Conservation (phyloP, 805 yeast species). For the Danielia oregonensis region DNA sequence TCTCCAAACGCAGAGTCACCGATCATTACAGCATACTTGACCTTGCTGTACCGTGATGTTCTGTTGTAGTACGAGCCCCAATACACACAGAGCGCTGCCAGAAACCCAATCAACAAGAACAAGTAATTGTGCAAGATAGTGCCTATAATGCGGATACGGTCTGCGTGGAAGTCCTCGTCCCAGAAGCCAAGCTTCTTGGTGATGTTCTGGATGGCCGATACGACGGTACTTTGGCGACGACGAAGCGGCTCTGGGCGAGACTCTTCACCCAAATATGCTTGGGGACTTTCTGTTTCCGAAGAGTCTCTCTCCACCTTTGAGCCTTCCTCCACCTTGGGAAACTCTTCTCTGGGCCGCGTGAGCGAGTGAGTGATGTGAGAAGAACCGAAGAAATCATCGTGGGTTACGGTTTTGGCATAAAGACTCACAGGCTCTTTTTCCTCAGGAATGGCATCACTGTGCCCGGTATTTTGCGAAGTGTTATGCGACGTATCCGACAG, state of each 20-base stretch:
- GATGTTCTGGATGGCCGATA: slow-evolving; percentile 17
- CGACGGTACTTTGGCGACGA: slow-evolving; percentile 20
- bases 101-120: slow-evolving; percentile 20
- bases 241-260: not conserved
- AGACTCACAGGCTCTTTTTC: slow-evolving; percentile 5
- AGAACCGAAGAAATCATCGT: slow-evolving; percentile 12
- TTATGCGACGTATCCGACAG: too few relatives aligned
- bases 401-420: slow-evolving; percentile 4
- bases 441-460: too few relatives aligned
- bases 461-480: too few relatives aligned
- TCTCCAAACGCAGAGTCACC: slow-evolving; percentile 22
- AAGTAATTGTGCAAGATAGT: slow-evolving; percentile 24
- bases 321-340: not conserved
- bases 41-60: slow-evolving; percentile 15
- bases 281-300: not conserved
- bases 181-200: slow-evolving; percentile 23
- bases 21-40: slow-evolving; percentile 23
- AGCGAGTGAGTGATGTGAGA: slow-evolving; percentile 6
- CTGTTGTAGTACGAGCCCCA: slow-evolving; percentile 31
- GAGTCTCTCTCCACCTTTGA: too few relatives aligned
- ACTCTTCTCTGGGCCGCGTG: not conserved
- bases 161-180: slow-evolving; percentile 25
- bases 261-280: not conserved
- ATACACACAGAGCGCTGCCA: slow-evolving; percentile 24
- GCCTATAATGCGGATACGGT: slow-evolving; percentile 18